Evolutionary conservation across 106 monocot genomes (phyloP), one percentile per base, ranked within the genome.

Genomic region (Amphibolis antarctica): DNA sequence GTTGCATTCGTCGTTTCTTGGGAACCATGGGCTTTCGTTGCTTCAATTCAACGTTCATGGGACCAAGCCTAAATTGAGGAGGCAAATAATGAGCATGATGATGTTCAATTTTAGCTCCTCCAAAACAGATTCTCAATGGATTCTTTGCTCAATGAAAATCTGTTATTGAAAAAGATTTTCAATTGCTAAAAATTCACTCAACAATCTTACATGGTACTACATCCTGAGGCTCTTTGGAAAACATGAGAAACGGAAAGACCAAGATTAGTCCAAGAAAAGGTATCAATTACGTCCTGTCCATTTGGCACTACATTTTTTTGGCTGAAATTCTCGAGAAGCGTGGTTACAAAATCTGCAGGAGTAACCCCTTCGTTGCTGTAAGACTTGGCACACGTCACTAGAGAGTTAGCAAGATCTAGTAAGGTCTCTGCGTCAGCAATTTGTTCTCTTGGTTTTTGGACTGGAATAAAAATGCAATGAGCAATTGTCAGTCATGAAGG

Each of bases 391-490:
- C 81, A 71, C 44, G 72, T 62, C 18, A 72, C 77, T 52, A 94
- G 50, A 12, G 79, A 67, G 53, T 71, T 89, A n/a, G 83, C 68
- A 26, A 94, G 79, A 53, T 81, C 83, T 36, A 89, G 46, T 28
- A 94, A 62, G 46, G 93, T 71, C 66, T 94, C 93, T 10, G 88
- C 93, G 75, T 94, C 93, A 30, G 86, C 78, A 19, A 89, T 83
- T 67, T 94, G 93, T 59, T 94, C 93, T 66, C 86, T 83, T 26
- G 93, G 93, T 65, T 77, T 85, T 59, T 78, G 75, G 28, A 90
- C 89, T 90, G 82, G n/a, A 61, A 61, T 3, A 28, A 61, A n/a
- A 14, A 49, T 4, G 3, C 13, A 49, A 14, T 3, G 3, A 49
- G 3, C 17, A 17, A 3, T 49, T 19, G 17, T 49, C 10, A 5